These are phyloP conservation scores for Penicillium cataractarum DNA, from an alignment of 495 filamentous ascomycete species.

Conservation along the genomic window DNA sequence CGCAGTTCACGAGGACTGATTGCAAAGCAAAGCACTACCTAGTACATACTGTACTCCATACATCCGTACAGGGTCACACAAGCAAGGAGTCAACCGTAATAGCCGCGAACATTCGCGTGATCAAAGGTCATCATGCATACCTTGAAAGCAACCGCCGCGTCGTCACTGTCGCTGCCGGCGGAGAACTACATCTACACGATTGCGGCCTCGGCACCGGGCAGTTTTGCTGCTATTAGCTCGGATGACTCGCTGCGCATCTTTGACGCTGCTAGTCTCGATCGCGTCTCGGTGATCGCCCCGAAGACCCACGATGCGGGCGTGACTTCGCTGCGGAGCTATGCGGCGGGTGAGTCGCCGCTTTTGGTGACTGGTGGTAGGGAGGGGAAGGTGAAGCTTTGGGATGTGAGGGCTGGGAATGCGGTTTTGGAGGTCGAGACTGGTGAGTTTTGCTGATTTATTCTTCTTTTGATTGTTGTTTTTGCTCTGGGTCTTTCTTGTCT, in stretches of 20 bases:
- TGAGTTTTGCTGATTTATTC: conserved; percentile 29
- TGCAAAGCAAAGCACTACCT: neutral
- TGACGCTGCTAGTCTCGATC: conserved; percentile 43
- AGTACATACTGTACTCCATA: neutral
- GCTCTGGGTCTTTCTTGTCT: conserved; percentile 3
- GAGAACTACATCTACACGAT: conserved; percentile 58
- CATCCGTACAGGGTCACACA: neutral
- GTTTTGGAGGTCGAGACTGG: conserved; percentile 45
- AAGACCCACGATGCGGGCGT: conserved; percentile 48
- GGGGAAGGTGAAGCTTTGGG: conserved; percentile 51
- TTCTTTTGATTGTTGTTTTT: conserved; percentile 5
- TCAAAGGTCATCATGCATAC: conserved; percentile 36
- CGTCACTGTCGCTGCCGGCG: conserved; percentile 48
- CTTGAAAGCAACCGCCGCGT: conserved; percentile 42
- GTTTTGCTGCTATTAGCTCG: conserved; percentile 57
- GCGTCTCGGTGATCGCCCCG: conserved; percentile 35
- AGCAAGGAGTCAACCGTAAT: conserved; percentile 9
- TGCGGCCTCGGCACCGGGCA: conserved; percentile 32
- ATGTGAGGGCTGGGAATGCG: conserved; percentile 42
- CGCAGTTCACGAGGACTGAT: neutral
- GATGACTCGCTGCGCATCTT: conserved; percentile 58
- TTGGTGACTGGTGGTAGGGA: conserved; percentile 53
- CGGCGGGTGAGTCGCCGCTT: conserved; percentile 33
- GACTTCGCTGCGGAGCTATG: conserved; percentile 46
- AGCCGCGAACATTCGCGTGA: neutral